Evolutionary conservation across 768 basidiomycete species (phyloP), one percentile per base, ranked within the genome.

Genomic region (Tulasnella sp.): DNA sequence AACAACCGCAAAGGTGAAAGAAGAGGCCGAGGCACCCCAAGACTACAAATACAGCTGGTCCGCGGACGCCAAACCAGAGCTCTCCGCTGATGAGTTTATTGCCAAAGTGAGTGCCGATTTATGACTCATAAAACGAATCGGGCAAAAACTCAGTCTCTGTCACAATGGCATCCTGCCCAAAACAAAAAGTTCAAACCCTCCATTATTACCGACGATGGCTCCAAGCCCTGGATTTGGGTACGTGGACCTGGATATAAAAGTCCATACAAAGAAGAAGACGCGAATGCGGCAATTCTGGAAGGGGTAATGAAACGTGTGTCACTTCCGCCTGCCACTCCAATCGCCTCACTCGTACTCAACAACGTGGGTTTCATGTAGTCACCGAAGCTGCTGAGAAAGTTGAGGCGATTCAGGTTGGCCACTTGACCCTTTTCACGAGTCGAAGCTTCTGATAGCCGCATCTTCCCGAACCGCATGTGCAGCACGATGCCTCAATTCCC

Each of bases 141-240:
- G 7, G 8, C 3, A n/a, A 54, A 4, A 18, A n/a, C 54, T 12
- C 54, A n/a, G 22, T 54, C 24, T 54, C 24, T 18, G 16, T 22
- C 48, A 50, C 22, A 50, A 50, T 37, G 37, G 6, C 37, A 37
- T 50, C 48, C 48, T 22, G 7, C 48, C 48, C 22, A 18, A 42
- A 42, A 48, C 46, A 20, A 37, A 2, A 37, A 94, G 93, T 93
- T 90, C 82, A 92, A 88, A 77, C 93, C 93, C 0, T 93, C 93
- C 24, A 92, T 94, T 92, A 91, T 93, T 14, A 90, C 93, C 82
- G 90, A 94, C 83, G 92, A 94, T 80, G 93, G 93, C 5, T 92
- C 88, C 0, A 94, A 93, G 85, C 93, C 93, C 64, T 50, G 48
- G 48, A 50, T 50, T 50, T 50, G 48, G 72, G 24, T 34, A n/a